A percentile compares a stretch with the other conserved stretches of the same genome.
Evolutionary conservation across 306 rosid species (phyloP).

Genomic region (Gastrolobium villosum): DNA sequence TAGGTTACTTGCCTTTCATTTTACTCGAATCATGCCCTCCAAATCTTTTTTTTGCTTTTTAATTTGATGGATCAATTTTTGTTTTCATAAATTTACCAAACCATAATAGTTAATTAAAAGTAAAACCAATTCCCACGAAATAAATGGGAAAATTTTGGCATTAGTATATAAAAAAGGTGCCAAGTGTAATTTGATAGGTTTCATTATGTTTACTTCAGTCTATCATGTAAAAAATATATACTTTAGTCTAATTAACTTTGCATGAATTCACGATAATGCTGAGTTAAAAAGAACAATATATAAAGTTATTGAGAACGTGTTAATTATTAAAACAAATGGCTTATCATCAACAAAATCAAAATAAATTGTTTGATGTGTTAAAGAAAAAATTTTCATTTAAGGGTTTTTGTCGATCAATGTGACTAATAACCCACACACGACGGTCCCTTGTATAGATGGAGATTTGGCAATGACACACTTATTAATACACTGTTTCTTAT

Average conservation of each 20-base stretch:
- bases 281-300: background rate
- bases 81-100: too few relatives aligned
- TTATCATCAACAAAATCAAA: constrained; percentile 8
- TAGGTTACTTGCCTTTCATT: constrained; percentile 66
- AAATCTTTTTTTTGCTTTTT: constrained; percentile 27
- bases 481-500: background rate
- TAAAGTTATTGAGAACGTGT: background rate
- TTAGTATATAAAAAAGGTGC: background rate
- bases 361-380: background rate
- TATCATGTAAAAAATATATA: background rate
- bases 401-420: constrained; percentile 37
- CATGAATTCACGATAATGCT: background rate
- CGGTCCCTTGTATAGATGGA: background rate
- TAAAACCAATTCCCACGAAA: too few relatives aligned
- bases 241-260: background rate
- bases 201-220: background rate
- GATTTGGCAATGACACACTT: constrained; percentile 32
- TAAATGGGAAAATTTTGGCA: too few relatives aligned
- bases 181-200: background rate
- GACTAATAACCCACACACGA: constrained; percentile 46
- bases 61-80: background rate
- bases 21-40: constrained; percentile 59
- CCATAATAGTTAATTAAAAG: too few relatives aligned
- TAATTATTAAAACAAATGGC: background rate
- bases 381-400: constrained; percentile 8